Evolutionary conservation across 179 eudicot genomes (phyloP), one percentile per base, ranked within the genome.

Genomic region (Silene vulgaris): DNA sequence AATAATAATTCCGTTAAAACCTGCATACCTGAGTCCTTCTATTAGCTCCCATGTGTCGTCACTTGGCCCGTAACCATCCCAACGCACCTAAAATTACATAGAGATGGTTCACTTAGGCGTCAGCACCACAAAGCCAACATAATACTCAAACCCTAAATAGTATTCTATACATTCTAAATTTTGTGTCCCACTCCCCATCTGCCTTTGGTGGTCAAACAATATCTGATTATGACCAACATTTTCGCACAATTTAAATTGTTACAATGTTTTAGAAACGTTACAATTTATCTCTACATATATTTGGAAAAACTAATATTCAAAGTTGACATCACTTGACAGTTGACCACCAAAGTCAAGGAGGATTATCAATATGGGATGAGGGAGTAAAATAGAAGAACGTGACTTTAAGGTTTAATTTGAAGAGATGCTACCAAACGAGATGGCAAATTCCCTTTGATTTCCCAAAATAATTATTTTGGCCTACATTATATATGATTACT

Each of bases 1-100:
- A 40, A 72, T 13, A 52, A 52, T 52, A 52, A 52, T 12, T 52
- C 59, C 5, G 12, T 13, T 19, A 67, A 28, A 54, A 45, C 74
- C 35, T 75, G 73, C 77, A 59, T 67, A 95, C 99, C 93, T 87
- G 70, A 95, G 85, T 37, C 87, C 89, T 71, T 87, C 86, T 62
- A 89, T 78, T 68, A 90, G 96, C 84, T 96, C 99, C 97, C 97
- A 93, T 61, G 99, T 93, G 83, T 91, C 97, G 4, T 96, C 97
- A 74, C 81, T 85, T 8, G 97, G 83, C 77, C 85, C 87, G 76
- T 91, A 96, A 37, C 99, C 99, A 78, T 75, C 82, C 99, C 99
- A 96, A 45, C 87, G 93, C 72, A 96, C 99, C 99, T 95, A 69
- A 26, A 64, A 61, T 71, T 8, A 72, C 74, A 78, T 74, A 64